A percentile compares a stretch with the other conserved stretches of the same genome.
Evolutionary conservation across 345 rosid species (phyloP).

Genomic region (Populus davidiana): DNA sequence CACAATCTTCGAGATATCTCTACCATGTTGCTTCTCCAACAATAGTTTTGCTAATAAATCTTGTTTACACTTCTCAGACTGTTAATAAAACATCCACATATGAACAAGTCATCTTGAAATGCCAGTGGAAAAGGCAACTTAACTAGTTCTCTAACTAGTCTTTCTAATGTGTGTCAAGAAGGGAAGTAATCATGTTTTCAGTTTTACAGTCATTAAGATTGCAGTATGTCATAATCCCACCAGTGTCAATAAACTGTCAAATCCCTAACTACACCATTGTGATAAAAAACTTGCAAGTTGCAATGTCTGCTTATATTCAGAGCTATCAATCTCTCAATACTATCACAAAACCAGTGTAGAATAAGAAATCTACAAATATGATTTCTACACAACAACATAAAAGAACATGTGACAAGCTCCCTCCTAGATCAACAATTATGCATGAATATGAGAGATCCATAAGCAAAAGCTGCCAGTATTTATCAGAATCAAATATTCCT

Average conservation of each 20-base stretch:
- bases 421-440: neutral
- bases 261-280: neutral
- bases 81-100: constrained; percentile 15
- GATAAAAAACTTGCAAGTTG: neutral
- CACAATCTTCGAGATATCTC: constrained; percentile 58
- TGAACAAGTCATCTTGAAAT: neutral
- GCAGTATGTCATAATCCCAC: neutral
- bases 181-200: neutral
- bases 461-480: neutral
- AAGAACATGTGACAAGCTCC: constrained; percentile 7
- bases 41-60: constrained; percentile 62
- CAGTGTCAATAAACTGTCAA: neutral
- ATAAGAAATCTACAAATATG: neutral
- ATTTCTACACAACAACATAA: neutral
- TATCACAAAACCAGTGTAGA: no score
- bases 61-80: constrained; percentile 81
- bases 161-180: neutral
- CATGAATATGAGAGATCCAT: neutral
- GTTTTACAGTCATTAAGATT: neutral
- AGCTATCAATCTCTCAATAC: no score
- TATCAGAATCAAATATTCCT: neutral
- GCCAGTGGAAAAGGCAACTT: neutral
- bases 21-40: constrained; percentile 63
- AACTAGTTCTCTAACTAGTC: neutral
- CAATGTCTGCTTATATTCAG: no score